These are phyloP conservation scores for Camellia lanceoleosa DNA, from an alignment of 148 eudicot species.

Conservation along the genomic window DNA sequence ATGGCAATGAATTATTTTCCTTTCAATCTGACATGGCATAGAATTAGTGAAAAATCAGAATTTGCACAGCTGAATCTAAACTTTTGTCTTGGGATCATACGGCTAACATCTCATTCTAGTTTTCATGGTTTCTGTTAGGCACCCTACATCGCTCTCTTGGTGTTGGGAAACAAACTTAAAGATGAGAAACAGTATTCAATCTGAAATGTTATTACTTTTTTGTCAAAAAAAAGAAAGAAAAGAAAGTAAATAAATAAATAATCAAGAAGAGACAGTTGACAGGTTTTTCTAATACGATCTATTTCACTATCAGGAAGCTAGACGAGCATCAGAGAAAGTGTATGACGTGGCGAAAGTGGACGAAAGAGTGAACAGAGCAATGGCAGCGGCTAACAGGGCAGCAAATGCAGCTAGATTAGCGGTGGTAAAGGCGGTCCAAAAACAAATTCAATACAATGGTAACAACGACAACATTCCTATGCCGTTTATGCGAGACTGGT, in stretches of 20 bases:
- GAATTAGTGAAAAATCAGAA: too few relatives aligned
- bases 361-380: constrained; percentile 80
- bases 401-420: constrained; percentile 96
- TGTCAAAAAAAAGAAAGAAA: not conserved
- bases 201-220: not conserved
- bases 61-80: too few relatives aligned
- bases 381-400: constrained; percentile 83
- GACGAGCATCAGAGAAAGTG: constrained; percentile 80
- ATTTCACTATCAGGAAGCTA: constrained; percentile 59
- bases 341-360: constrained; percentile 86
- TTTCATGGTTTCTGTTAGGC: not conserved
- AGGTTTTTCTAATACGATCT: not conserved
- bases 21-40: not conserved
- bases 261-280: not conserved
- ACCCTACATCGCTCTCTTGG: not conserved
- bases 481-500: constrained; percentile 23
- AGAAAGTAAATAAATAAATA: not conserved
- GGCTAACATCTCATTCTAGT: not conserved
- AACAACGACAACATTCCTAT: constrained; percentile 38
- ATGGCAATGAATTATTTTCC: not conserved
- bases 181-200: not conserved
- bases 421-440: constrained; percentile 84
- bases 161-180: not conserved
- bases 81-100: not conserved
- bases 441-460: constrained; percentile 62